phyloP scores from a whole-genome alignment of 176 grass and related monocot species.

The Triticum timopheevii region DNA sequence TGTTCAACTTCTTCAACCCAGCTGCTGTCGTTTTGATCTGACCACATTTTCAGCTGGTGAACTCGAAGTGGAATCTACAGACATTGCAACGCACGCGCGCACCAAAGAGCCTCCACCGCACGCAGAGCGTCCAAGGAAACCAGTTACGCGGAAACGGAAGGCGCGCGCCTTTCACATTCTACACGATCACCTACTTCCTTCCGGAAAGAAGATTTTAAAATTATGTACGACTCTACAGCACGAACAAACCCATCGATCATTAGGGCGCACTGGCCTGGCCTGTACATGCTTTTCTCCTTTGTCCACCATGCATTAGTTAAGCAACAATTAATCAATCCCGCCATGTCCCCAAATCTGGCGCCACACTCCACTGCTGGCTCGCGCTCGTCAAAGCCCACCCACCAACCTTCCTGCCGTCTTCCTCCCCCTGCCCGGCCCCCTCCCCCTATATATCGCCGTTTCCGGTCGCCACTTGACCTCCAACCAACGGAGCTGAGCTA shows the following conservation, averaged over 20 bases:
- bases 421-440: neutral
- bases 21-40: neutral
- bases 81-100: neutral
- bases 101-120: neutral
- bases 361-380: constrained; percentile 33
- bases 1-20: no score
- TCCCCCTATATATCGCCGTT: constrained; percentile 28
- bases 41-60: neutral
- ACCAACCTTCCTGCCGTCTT: constrained; percentile 52
- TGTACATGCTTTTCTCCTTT: constrained; percentile 36
- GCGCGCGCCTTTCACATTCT: constrained; percentile 43
- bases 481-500: neutral
- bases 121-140: neutral
- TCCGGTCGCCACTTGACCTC: constrained; percentile 30
- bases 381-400: constrained; percentile 23
- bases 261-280: constrained; percentile 5
- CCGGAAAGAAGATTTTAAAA: neutral
- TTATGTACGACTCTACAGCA: neutral
- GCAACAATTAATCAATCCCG: constrained; percentile 23
- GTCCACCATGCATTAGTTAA: constrained; percentile 40
- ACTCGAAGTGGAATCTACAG: neutral
- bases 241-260: constrained; percentile 13
- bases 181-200: constrained; percentile 13
- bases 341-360: constrained; percentile 35
- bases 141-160: constrained; percentile 26